Percentiles rank a stretch among this genome's conserved stretches.
Conservation (phyloP, 306 rosid species). For the Gastrolobium villosum region DNA sequence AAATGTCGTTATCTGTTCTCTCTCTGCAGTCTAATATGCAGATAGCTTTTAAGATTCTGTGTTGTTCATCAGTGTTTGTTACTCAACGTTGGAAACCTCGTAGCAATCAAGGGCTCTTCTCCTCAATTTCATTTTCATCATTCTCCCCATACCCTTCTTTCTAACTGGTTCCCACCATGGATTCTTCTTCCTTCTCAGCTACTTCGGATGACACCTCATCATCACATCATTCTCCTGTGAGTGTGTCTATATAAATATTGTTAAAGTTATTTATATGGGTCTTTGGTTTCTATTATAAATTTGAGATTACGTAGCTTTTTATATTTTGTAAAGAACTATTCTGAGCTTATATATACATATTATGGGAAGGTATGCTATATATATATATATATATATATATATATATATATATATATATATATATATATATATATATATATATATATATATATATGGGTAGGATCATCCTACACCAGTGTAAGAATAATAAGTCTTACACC, state of each 20-base stretch:
- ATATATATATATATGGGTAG: too few species aligned
- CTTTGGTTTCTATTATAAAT: not conserved
- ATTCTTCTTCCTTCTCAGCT: slow-evolving; percentile 51
- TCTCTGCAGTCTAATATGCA: not conserved
- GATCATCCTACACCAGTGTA: too few species aligned
- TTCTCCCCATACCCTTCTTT: slow-evolving; percentile 21
- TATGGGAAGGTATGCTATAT: too few species aligned
- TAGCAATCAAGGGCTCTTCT: slow-evolving; percentile 41
- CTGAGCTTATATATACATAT: too few species aligned
- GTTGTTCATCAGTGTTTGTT: slow-evolving; percentile 64
- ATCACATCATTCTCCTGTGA: slow-evolving; percentile 57
- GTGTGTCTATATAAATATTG: not conserved
- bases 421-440: too few species aligned
- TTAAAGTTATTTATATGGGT: not conserved
- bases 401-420: too few species aligned
- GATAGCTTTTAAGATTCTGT: slow-evolving; percentile 36
- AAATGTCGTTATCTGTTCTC: not conserved
- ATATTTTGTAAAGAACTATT: not conserved
- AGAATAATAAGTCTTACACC: too few species aligned
- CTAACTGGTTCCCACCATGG: slow-evolving; percentile 31
- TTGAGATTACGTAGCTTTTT: not conserved
- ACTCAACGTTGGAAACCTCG: slow-evolving; percentile 55
- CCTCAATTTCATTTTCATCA: slow-evolving; percentile 47
- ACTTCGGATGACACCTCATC: slow-evolving; percentile 47
- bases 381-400: not conserved